These are phyloP conservation scores for Osmanthus fragrans DNA, from an alignment of 257 asterid genomes.

Conservation along the genomic window DNA sequence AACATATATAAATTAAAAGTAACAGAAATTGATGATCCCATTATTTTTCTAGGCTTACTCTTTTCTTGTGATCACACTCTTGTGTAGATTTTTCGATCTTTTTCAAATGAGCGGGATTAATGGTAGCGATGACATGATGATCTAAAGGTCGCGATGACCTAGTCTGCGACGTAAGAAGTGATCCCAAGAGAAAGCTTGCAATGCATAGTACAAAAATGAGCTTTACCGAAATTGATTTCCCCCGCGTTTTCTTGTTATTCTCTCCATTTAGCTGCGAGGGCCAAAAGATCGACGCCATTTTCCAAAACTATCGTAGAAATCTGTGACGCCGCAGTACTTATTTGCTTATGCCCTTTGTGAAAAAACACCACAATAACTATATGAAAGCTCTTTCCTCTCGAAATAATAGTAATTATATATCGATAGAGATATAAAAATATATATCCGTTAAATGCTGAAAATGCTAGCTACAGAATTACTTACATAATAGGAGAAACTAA, in stretches of 20 bases:
- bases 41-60: constrained; percentile 32
- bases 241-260: constrained; percentile 45
- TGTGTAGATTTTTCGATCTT: constrained; percentile 4
- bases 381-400: background rate
- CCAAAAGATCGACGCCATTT: constrained; percentile 27
- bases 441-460: no score
- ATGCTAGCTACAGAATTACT: no score
- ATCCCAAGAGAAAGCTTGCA: constrained; percentile 65
- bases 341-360: background rate
- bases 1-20: no score
- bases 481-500: background rate
- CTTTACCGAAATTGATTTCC: constrained; percentile 47
- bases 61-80: constrained; percentile 47
- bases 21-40: no score
- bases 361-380: background rate
- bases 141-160: constrained; percentile 31
- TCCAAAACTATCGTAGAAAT: background rate
- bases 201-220: constrained; percentile 49
- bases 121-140: constrained; percentile 9
- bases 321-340: background rate
- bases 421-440: background rate
- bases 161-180: constrained; percentile 44
- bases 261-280: constrained; percentile 24
- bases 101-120: background rate
- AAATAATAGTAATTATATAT: background rate